A percentile compares a stretch with the other conserved stretches of the same genome.
These are phyloP conservation scores for Dendrobium huoshanense DNA, from an alignment of 106 monocot species.

Conservation along the genomic window DNA sequence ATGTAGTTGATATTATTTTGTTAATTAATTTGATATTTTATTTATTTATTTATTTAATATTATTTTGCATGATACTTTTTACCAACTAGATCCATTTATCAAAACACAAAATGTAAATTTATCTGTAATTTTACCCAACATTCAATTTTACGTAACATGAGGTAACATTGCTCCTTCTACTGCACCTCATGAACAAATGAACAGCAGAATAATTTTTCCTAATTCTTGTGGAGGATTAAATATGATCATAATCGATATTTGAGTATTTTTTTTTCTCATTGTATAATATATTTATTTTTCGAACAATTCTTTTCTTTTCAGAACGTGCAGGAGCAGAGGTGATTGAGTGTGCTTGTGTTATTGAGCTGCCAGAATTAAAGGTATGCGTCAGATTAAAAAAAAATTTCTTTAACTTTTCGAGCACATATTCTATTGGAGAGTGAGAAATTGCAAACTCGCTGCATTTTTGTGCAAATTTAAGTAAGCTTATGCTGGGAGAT, in stretches of 20 bases:
- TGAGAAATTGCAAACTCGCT: background rate
- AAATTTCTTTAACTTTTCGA: background rate
- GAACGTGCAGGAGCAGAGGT: conserved; percentile 72
- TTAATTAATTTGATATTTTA: background rate
- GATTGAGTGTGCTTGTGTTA: conserved; percentile 69
- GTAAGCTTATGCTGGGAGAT: background rate
- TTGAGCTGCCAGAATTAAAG: conserved; percentile 73
- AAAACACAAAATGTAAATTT: background rate
- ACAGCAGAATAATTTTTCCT: background rate
- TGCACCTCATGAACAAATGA: background rate
- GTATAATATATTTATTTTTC: background rate
- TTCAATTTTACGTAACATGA: background rate
- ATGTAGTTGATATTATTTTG: background rate
- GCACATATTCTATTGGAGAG: background rate
- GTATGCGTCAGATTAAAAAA: conserved; percentile 8
- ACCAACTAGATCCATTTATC: background rate
- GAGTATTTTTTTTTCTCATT: background rate
- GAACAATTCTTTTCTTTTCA: conserved; percentile 10
- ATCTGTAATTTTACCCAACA: background rate
- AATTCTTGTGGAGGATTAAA: background rate
- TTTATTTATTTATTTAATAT: too few relatives aligned
- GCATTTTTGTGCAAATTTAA: background rate
- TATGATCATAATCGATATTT: background rate
- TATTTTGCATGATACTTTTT: background rate
- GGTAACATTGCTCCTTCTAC: background rate